These are phyloP conservation scores for Acacia confusa DNA, from an alignment of 306 rosid species.

Conservation along the genomic window DNA sequence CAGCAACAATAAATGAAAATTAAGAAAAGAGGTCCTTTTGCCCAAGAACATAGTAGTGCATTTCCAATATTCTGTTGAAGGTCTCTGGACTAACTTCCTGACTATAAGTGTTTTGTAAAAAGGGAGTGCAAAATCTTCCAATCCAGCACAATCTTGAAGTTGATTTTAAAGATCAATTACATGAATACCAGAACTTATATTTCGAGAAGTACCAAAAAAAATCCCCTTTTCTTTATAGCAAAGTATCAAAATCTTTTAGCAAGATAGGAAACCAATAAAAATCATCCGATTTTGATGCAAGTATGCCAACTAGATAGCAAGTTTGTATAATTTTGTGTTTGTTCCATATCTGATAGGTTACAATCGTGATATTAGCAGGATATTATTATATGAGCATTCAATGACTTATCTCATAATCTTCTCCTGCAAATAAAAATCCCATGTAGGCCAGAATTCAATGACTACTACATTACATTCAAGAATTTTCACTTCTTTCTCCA, in stretches of 20 bases:
- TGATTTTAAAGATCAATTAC: not conserved
- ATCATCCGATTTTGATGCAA: not conserved
- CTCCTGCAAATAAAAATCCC: not conserved
- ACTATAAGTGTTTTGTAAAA: not conserved
- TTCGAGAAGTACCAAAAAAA: not conserved
- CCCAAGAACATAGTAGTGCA: conserved; percentile 10
- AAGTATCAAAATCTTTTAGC: not conserved
- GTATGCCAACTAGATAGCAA: not conserved
- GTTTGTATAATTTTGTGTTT: not conserved
- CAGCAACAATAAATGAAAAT: conserved; percentile 24
- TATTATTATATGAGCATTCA: not conserved
- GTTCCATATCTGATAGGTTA: not conserved
- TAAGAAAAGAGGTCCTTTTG: not conserved
- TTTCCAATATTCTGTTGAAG: not conserved
- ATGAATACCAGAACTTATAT: not conserved
- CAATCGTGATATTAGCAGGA: not conserved
- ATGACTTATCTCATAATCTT: not conserved
- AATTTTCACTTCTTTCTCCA: not conserved
- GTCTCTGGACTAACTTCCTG: not conserved
- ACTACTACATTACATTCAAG: not conserved
- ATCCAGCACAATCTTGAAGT: not conserved
- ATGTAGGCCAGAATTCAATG: not conserved
- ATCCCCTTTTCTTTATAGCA: too few species aligned
- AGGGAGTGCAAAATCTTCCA: not conserved
- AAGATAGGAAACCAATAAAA: not conserved